Percentiles rank a stretch among this genome's conserved stretches.
Evolutionary conservation across 1,284 basidiomycete genomes (phyloP).

Genomic region (Apiotrichum mycotoxinovorans): DNA sequence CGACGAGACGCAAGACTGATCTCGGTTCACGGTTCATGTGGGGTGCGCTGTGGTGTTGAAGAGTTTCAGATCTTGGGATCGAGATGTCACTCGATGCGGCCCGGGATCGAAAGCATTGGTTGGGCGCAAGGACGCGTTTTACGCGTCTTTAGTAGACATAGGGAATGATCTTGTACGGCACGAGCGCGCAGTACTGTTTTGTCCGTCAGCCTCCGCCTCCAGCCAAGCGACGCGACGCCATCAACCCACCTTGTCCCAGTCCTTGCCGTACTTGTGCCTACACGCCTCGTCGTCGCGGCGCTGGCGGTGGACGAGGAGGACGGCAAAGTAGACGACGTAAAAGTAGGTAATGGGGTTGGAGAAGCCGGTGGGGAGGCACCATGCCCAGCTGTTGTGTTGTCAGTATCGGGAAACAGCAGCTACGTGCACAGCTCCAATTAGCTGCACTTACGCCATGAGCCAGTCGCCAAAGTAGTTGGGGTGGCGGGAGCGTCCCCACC

Average conservation of each 20-base stretch:
- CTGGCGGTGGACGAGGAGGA: constrained; percentile 88
- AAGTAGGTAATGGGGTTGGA: constrained; percentile 92
- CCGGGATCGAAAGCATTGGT: too few relatives aligned
- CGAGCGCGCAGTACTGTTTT: constrained; percentile 62
- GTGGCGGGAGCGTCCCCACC: constrained; percentile 95
- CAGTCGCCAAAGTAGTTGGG: constrained; percentile 76
- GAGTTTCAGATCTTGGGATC: too few relatives aligned
- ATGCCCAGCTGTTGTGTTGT: constrained; percentile 47
- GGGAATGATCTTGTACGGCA: constrained; percentile 82
- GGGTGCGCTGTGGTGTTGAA: too few relatives aligned
- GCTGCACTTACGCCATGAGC: constrained; percentile 50
- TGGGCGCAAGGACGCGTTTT: too few relatives aligned
- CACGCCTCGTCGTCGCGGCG: constrained; percentile 89
- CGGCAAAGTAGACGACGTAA: constrained; percentile 83
- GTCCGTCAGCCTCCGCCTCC: not conserved
- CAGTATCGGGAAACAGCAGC: not conserved
- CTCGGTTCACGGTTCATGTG: too few relatives aligned
- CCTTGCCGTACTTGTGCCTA: constrained; percentile 78
- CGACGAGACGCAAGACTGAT: too few relatives aligned
- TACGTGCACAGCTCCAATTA: not conserved
- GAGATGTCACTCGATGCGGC: too few relatives aligned
- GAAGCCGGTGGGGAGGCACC: constrained; percentile 93
- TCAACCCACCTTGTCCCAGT: constrained; percentile 67
- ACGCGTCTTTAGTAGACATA: constrained; percentile 59
- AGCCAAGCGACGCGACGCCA: too few relatives aligned